Base-by-base conservation (phyloP, 164 flowering plant genomes). In the Akebia trifoliata region DNA sequence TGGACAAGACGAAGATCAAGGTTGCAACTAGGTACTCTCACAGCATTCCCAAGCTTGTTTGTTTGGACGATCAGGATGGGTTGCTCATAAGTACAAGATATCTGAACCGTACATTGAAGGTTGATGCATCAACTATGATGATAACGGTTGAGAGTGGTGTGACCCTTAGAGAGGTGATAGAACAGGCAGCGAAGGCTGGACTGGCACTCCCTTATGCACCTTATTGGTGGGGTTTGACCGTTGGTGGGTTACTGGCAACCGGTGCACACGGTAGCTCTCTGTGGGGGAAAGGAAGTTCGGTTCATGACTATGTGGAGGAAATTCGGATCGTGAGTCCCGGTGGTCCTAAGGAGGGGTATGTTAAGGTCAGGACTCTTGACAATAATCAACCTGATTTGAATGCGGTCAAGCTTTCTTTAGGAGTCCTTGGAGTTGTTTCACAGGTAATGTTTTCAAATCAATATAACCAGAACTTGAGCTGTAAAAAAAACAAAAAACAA, bases 191-290 rank as follows among this genome's bases (percentile, higher is more conserved):
- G 0, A 63, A 69, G 50, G 80, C 68, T 0, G 82, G 85, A 22
- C 46, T 88, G 30, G 90, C 88, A 0, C 49, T 85, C 63, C 87
- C 90, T 26, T 63, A 80, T 47, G 9, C 86, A 0, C 96, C 96
- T 0, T 85, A 88, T 34, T 88, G 90, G 92, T 85, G 85, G 84
- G 96, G 96, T 0, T 46, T 87, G 57, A 83, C 92, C 0, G 51
- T 83, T 0, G 95, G 92, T 0, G 95, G 92, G 1, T 30, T 87
- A 7, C 34, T 85, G 26, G 76, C 77, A 1, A 87, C 86, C 0
- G 95, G 90, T 12, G 87, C 95, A 0, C 95, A 87, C 58, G 92
- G 95, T 1, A 87, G 95, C 76, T 50, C 87, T 0, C 50, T 87
- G 49, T 83, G 87, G 90, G 80, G 80, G 0, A 66, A 47, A 15